Conservation (phyloP, 2,329 filamentous ascomycete species). For the Neophaeococcomyces aloes region DNA sequence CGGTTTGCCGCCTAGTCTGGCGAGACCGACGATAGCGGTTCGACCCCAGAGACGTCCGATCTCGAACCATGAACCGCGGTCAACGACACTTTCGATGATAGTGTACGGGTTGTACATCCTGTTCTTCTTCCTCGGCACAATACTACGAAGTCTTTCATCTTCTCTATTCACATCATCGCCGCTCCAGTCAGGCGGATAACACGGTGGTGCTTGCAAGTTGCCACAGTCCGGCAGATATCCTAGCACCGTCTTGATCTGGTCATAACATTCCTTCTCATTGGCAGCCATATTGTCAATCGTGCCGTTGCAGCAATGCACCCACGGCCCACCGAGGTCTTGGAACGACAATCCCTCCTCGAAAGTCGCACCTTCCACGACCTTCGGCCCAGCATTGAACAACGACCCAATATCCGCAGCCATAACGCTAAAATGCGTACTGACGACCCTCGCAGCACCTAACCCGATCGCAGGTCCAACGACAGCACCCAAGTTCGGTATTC, state of each 20-base stretch:
- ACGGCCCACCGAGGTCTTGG: constrained; percentile 49
- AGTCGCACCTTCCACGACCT: constrained; percentile 52
- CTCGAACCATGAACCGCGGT: constrained; percentile 50
- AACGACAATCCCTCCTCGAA: constrained; percentile 54
- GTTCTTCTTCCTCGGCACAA: constrained; percentile 48
- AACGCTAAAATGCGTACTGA: constrained; percentile 54
- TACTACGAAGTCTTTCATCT: constrained; percentile 41
- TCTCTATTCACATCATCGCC: constrained; percentile 41
- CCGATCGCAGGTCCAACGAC: constrained; percentile 52
- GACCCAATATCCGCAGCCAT: constrained; percentile 54
- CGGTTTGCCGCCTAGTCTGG: constrained; percentile 45
- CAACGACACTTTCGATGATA: constrained; percentile 49
- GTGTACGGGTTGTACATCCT: constrained; percentile 51
- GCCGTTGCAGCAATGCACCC: constrained; percentile 54
- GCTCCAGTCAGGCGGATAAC: constrained; percentile 26
- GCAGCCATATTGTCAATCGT: constrained; percentile 55
- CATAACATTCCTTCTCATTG: constrained; percentile 51
- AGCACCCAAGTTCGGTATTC: constrained; percentile 55
- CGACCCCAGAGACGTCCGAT: constrained; percentile 54
- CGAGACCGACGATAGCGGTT: constrained; percentile 51
- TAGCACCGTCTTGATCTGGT: constrained; percentile 48
- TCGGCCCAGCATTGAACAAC: constrained; percentile 54
- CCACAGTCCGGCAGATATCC: constrained; percentile 50
- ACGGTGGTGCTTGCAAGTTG: constrained; percentile 41
- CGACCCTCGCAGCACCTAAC: constrained; percentile 51